Percentiles rank a stretch among this genome's conserved stretches.
These are phyloP conservation scores for Serendipita sp. DNA, from an alignment of 768 basidiomycete species.

Conservation along the genomic window DNA sequence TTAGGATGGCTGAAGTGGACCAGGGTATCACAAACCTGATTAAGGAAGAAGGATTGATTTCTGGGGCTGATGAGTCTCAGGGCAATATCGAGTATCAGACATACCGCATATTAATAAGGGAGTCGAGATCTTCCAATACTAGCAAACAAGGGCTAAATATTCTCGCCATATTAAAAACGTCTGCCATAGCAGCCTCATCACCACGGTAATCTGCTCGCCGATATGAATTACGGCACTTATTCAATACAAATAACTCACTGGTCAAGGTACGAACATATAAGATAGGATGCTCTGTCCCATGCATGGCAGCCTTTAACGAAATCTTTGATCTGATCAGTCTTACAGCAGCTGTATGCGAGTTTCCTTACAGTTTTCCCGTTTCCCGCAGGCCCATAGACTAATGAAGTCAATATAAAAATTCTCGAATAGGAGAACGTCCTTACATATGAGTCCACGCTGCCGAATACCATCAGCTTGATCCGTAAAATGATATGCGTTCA, in stretches of 20 bases:
- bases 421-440: background rate
- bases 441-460: background rate
- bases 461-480: constrained; percentile 10
- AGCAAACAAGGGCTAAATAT: constrained; percentile 47
- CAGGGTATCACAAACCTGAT: constrained; percentile 32
- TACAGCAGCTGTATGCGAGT: constrained; percentile 27
- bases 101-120: constrained; percentile 39
- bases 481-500: background rate
- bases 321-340: background rate
- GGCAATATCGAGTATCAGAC: background rate
- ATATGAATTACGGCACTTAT: background rate
- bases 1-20: background rate
- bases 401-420: background rate
- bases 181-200: constrained; percentile 50
- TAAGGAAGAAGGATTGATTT: constrained; percentile 79
- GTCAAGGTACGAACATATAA: constrained; percentile 74
- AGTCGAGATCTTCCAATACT: constrained; percentile 54
- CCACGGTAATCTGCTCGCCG: constrained; percentile 31
- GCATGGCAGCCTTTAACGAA: constrained; percentile 42
- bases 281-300: constrained; percentile 42
- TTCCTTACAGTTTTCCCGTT: constrained; percentile 72
- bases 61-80: constrained; percentile 16
- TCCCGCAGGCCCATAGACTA: constrained; percentile 67
- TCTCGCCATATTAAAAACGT: constrained; percentile 58
- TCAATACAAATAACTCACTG: constrained; percentile 24